Percentiles rank a stretch among this genome's conserved stretches.
phyloP scores from a whole-genome alignment of 179 eudicot genomes.

The Nepenthes alata region DNA sequence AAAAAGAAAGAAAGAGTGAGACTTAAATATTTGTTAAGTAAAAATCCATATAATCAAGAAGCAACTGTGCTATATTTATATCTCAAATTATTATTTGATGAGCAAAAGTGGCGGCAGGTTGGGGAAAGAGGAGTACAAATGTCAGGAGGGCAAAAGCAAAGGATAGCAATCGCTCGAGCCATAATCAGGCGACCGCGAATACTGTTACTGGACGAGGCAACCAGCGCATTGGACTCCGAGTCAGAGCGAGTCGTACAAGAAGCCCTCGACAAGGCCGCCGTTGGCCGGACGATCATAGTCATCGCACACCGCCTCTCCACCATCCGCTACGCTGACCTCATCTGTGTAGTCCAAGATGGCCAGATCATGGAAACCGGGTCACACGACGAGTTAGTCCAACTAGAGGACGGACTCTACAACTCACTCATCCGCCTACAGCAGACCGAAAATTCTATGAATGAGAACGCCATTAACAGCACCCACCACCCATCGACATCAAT shows the following conservation, averaged over 20 bases:
- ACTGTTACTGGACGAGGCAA: slow-evolving; percentile 59
- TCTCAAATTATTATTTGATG: too few relatives aligned
- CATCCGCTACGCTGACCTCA: slow-evolving; percentile 41
- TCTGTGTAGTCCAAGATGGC: slow-evolving; percentile 43
- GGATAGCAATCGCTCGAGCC: slow-evolving; percentile 57
- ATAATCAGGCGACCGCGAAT: slow-evolving; percentile 40
- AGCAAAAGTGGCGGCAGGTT: not conserved
- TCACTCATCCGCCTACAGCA: slow-evolving; percentile 46
- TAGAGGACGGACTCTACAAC: slow-evolving; percentile 21
- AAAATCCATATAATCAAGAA: too few relatives aligned
- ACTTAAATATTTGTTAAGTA: too few relatives aligned
- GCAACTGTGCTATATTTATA: too few relatives aligned
- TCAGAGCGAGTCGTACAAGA: slow-evolving; percentile 55
- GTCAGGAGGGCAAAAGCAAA: slow-evolving; percentile 60
- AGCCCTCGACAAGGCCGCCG: slow-evolving; percentile 40
- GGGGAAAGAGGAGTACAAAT: slow-evolving; percentile 62
- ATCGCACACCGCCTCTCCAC: slow-evolving; percentile 63
- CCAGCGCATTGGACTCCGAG: slow-evolving; percentile 52
- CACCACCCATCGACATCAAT: not conserved
- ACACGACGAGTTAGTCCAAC: slow-evolving; percentile 30
- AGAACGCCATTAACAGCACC: not conserved
- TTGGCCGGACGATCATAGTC: slow-evolving; percentile 47
- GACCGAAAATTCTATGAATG: slow-evolving; percentile 6
- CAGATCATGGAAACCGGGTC: slow-evolving; percentile 43
- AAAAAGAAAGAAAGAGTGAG: too few relatives aligned